Conservation (phyloP, 306 rosid genomes). For the Medicago arabica region DNA sequence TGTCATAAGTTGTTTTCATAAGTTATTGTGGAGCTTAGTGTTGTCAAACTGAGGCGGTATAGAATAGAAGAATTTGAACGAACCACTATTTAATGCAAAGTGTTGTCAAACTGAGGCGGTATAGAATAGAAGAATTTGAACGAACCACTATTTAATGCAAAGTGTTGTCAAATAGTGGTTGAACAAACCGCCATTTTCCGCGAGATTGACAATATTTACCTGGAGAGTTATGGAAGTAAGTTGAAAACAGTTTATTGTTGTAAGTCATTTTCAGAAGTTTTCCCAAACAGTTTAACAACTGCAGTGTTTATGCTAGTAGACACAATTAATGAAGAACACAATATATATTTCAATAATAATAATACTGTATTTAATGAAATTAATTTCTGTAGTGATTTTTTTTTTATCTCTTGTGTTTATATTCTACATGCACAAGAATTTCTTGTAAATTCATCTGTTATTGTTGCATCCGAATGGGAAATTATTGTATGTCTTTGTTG, state of each 20-base stretch:
- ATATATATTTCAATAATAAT: background rate
- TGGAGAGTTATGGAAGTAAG: too few relatives aligned
- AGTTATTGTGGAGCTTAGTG: too few relatives aligned
- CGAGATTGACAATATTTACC: too few relatives aligned
- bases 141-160: too few relatives aligned
- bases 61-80: background rate
- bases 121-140: too few relatives aligned
- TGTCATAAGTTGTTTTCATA: too few relatives aligned
- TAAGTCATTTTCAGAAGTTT: background rate
- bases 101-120: too few relatives aligned
- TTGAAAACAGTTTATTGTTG: background rate
- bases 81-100: too few relatives aligned
- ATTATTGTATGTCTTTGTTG: conserved; percentile 5
- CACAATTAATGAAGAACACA: background rate
- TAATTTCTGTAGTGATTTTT: background rate
- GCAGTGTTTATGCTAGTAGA: background rate
- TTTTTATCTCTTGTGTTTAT: background rate
- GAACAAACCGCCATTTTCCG: too few relatives aligned
- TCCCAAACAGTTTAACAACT: background rate
- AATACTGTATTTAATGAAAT: background rate
- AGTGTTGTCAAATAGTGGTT: too few relatives aligned
- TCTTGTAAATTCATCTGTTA: background rate
- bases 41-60: too few relatives aligned
- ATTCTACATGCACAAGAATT: background rate
- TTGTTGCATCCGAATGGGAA: background rate